Conservation (phyloP, 2,329 filamentous ascomycete genomes). For the Fusarium clavum region DNA sequence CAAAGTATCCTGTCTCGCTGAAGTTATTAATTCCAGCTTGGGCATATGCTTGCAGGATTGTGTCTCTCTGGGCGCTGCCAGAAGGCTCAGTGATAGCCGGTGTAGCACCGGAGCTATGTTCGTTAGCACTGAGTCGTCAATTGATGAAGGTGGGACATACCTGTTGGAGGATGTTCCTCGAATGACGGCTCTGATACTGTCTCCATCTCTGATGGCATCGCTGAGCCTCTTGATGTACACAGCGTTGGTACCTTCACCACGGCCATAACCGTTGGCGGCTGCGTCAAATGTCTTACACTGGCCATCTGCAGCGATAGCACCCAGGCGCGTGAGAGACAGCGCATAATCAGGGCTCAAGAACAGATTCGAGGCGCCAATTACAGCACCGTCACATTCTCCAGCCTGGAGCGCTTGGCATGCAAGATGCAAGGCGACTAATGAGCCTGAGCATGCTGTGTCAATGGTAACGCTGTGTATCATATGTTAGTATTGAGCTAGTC, state of each 20-base stretch:
- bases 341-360: conserved; percentile 45
- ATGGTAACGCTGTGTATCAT: conserved; percentile 54
- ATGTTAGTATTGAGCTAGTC: conserved; percentile 13
- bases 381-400: conserved; percentile 49
- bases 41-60: conserved; percentile 46
- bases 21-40: conserved; percentile 38
- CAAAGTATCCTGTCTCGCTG: conserved; percentile 46
- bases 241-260: conserved; percentile 67
- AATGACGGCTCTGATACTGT: conserved; percentile 63
- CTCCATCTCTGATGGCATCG: conserved; percentile 63
- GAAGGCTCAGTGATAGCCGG: conserved; percentile 66
- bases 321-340: conserved; percentile 39
- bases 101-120: conserved; percentile 56
- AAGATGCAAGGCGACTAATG: conserved; percentile 56
- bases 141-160: conserved; percentile 7
- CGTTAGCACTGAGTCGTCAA: conserved; percentile 40
- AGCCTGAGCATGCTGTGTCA: conserved; percentile 61
- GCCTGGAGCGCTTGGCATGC: conserved; percentile 50
- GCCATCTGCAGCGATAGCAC: conserved; percentile 49
- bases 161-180: conserved; percentile 61
- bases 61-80: conserved; percentile 54
- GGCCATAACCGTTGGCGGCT: conserved; percentile 63
- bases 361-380: conserved; percentile 51
- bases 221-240: conserved; percentile 65
- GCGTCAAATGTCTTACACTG: conserved; percentile 60